These are phyloP conservation scores for Rheum nobile DNA, from an alignment of 148 eudicot species.

Conservation along the genomic window DNA sequence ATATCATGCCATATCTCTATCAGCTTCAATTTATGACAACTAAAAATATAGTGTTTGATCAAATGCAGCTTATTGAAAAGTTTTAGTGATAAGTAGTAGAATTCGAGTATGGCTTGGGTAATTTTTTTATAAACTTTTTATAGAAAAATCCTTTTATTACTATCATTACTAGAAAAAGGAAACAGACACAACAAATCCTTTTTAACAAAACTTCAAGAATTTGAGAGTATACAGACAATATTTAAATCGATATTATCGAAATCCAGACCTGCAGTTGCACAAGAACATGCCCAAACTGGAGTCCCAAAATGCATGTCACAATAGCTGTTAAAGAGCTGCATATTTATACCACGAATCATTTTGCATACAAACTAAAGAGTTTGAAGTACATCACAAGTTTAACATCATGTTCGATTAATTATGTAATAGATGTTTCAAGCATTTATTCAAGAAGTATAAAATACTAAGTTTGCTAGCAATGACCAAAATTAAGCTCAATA, in stretches of 20 bases:
- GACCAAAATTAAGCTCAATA: not conserved
- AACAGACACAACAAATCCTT: not conserved
- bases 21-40: not conserved
- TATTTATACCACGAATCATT: not conserved
- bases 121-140: not conserved
- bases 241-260: not conserved
- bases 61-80: not conserved
- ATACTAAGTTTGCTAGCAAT: no score
- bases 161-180: not conserved
- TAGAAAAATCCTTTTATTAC: not conserved
- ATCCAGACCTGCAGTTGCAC: conserved; percentile 50
- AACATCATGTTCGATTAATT: no score
- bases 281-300: conserved; percentile 73
- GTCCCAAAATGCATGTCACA: conserved; percentile 62
- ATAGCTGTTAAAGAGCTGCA: conserved; percentile 66
- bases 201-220: not conserved
- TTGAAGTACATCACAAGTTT: not conserved
- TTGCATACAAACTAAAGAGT: not conserved
- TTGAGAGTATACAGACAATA: not conserved
- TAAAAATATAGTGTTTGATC: not conserved
- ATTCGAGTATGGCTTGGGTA: no score
- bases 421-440: no score
- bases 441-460: no score
- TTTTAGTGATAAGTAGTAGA: not conserved
- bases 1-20: not conserved